Conservation (phyloP, 1,139 yeast species). For the Torulaspora pretoriensis region DNA sequence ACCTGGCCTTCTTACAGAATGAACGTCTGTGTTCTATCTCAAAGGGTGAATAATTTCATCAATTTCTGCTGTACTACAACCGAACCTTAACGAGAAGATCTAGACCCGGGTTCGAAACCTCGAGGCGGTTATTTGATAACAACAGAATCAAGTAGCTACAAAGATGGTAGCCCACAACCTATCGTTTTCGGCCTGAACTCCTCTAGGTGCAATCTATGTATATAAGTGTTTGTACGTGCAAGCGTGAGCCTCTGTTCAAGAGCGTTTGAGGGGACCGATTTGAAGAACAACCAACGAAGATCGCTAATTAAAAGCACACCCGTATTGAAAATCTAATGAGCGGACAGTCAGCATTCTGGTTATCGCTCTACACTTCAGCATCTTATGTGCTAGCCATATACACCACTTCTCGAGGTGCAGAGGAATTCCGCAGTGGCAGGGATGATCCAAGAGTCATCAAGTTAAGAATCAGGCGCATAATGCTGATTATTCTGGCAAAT, state of each 20-base stretch:
- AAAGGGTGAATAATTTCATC: neutral
- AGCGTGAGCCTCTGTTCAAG: no score
- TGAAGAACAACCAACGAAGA: neutral
- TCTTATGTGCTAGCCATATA: slow-evolving; percentile 32
- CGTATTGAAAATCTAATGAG: neutral
- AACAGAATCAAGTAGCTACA: no score
- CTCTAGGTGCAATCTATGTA: no score
- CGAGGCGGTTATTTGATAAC: neutral
- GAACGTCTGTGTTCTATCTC: neutral
- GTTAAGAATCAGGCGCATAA: slow-evolving; percentile 37
- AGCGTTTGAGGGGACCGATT: no score
- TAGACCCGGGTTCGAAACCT: slow-evolving; percentile 1
- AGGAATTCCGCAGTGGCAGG: slow-evolving; percentile 36
- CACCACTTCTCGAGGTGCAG: slow-evolving; percentile 17
- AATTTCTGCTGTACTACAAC: neutral
- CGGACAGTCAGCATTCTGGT: slow-evolving; percentile 8
- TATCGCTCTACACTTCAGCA: slow-evolving; percentile 26
- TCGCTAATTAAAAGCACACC: neutral
- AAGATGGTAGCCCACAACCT: no score
- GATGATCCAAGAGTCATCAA: slow-evolving; percentile 45
- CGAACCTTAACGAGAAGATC: neutral
- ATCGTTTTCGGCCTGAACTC: no score
- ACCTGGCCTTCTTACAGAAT: neutral
- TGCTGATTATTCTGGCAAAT: slow-evolving; percentile 28
- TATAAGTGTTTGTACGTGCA: no score